Evolutionary conservation across 192 early-diverging fungal species (phyloP).

Genomic region (Coemansia sp.): DNA sequence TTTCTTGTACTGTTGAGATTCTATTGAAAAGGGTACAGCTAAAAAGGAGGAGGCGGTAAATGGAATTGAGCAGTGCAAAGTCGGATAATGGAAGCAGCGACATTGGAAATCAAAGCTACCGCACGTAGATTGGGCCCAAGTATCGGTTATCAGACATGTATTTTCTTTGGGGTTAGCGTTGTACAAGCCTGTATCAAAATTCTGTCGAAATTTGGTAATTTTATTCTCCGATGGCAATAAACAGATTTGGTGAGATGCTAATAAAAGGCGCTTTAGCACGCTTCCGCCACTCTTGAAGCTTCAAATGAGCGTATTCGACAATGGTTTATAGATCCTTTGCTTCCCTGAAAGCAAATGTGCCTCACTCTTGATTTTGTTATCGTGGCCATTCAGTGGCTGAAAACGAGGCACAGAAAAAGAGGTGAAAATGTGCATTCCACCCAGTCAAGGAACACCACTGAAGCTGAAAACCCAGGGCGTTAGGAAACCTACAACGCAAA

Average conservation of each 20-base stretch:
- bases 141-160: neutral
- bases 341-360: neutral
- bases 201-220: neutral
- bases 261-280: neutral
- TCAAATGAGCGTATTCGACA: neutral
- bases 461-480: neutral
- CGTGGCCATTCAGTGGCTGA: neutral
- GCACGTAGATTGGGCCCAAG: too few relatives aligned
- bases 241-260: neutral
- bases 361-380: neutral
- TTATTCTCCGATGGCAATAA: neutral
- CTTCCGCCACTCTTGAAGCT: neutral
- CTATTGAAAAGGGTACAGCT: neutral
- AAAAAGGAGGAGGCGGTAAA: slow-evolving; percentile 3
- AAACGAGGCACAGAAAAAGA: neutral
- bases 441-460: neutral
- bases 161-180: neutral
- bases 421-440: neutral
- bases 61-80: slow-evolving; percentile 1
- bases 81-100: neutral
- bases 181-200: neutral
- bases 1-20: neutral
- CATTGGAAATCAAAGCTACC: too few relatives aligned
- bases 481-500: neutral
- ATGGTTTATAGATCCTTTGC: neutral